A percentile compares a stretch with the other conserved stretches of the same genome.
Evolutionary conservation across 768 basidiomycete species (phyloP).

Genomic region (Cystofilobasidium capitatum): DNA sequence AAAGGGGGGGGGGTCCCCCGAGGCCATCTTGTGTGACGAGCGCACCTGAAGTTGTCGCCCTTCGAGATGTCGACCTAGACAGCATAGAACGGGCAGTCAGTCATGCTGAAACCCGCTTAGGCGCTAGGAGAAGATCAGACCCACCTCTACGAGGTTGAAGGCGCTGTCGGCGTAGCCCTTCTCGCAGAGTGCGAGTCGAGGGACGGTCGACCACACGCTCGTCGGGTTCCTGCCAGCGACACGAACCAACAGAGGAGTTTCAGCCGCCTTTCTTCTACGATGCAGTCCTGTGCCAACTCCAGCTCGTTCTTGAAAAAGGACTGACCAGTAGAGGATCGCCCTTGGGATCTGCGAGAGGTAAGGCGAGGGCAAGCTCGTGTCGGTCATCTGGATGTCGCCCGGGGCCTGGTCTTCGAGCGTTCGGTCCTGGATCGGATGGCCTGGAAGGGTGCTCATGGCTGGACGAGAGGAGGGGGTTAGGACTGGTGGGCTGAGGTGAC

Average conservation of each 20-base stretch:
- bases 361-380: not conserved
- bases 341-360: constrained; percentile 42
- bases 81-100: not conserved
- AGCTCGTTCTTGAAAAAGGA: constrained; percentile 52
- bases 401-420: not conserved
- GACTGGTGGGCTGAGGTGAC: too few species aligned
- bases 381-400: not conserved
- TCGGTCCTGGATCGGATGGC: too few species aligned
- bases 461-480: too few species aligned
- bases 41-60: constrained; percentile 67
- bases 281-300: too few species aligned
- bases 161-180: constrained; percentile 79
- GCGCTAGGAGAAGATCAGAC: constrained; percentile 44
- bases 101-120: not conserved
- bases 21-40: too few species aligned
- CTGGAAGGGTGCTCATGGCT: too few species aligned
- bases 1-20: constrained; percentile 32
- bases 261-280: constrained; percentile 29
- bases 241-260: not conserved
- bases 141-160: constrained; percentile 57
- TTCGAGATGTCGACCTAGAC: constrained; percentile 39
- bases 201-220: constrained; percentile 39
- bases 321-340: constrained; percentile 68
- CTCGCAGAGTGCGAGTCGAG: constrained; percentile 45
- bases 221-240: constrained; percentile 31